Conservation (phyloP, 2,329 filamentous ascomycete genomes). For the Epichloe gansuensis region DNA sequence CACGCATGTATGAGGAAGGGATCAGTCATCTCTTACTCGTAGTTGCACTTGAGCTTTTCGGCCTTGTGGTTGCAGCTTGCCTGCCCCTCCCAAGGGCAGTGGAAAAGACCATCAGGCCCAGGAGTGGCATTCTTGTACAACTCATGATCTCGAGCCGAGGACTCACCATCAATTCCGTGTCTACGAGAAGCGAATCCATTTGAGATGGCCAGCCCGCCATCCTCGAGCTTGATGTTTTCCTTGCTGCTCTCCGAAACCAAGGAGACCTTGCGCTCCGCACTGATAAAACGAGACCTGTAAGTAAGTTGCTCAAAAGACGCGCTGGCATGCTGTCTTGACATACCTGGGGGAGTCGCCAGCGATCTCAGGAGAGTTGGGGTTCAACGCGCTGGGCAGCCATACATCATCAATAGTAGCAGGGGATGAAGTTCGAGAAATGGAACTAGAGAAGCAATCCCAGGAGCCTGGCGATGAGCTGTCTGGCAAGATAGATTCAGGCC, state of each 20-base stretch:
- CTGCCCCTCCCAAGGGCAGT: constrained; percentile 76
- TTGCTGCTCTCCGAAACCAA: constrained; percentile 17
- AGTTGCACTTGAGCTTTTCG: constrained; percentile 97
- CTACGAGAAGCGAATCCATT: constrained; percentile 33
- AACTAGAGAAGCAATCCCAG: constrained; percentile 40
- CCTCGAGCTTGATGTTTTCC: constrained; percentile 17
- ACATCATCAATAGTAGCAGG: constrained; percentile 36
- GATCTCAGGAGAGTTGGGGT: constrained; percentile 34
- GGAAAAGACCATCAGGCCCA: constrained; percentile 67
- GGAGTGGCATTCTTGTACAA: constrained; percentile 57
- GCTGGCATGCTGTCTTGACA: constrained; percentile 17
- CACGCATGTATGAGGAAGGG: constrained; percentile 7
- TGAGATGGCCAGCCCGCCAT: constrained; percentile 15
- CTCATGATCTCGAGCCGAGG: constrained; percentile 48
- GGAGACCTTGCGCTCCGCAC: constrained; percentile 20
- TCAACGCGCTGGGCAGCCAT: constrained; percentile 25
- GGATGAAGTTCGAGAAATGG: constrained; percentile 38
- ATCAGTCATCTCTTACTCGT: constrained; percentile 56
- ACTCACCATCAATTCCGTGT: constrained; percentile 38
- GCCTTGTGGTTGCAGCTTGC: constrained; percentile 71
- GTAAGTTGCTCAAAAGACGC: constrained; percentile 1
- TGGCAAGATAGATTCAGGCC: constrained; percentile 35
- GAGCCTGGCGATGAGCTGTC: constrained; percentile 38
- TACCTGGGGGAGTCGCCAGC: constrained; percentile 43
- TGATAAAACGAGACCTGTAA: constrained; percentile 14